Conservation (phyloP, 805 yeast genomes). For the Yamadazyma scolyti region DNA sequence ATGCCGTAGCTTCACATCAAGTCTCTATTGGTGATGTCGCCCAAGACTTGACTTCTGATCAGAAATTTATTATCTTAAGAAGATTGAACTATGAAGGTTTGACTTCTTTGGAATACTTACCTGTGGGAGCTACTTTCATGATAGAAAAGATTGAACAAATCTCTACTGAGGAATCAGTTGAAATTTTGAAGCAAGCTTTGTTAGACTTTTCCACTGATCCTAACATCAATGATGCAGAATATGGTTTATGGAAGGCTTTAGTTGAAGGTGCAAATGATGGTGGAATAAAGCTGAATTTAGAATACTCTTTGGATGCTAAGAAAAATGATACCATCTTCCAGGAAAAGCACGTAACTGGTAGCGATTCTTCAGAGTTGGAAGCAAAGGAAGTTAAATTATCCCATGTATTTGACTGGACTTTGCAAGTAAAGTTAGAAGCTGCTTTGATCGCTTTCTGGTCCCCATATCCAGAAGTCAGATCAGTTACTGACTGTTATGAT, state of each 20-base stretch:
- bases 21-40: conserved; percentile 19
- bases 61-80: conserved; percentile 22
- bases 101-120: conserved; percentile 25
- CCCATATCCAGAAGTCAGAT: conserved; percentile 64
- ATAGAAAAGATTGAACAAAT: conserved; percentile 24
- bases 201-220: conserved; percentile 27
- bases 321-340: conserved; percentile 1
- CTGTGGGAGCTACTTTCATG: conserved; percentile 23
- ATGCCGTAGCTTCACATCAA: conserved; percentile 19
- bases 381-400: conserved; percentile 20
- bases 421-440: conserved; percentile 38
- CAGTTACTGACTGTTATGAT: conserved; percentile 57
- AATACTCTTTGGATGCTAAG: background rate
- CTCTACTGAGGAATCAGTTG: conserved; percentile 17
- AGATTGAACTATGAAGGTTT: conserved; percentile 21
- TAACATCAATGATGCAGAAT: conserved; percentile 27
- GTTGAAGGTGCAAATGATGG: background rate
- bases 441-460: conserved; percentile 40
- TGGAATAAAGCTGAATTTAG: conserved; percentile 2
- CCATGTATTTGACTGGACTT: conserved; percentile 21
- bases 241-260: conserved; percentile 11
- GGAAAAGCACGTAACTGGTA: too few species aligned
- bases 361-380: conserved; percentile 18
- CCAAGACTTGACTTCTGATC: conserved; percentile 16
- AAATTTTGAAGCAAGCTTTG: conserved; percentile 22